phyloP scores from a whole-genome alignment of 768 basidiomycete genomes.

The Gloeopeniophorella convolvens region DNA sequence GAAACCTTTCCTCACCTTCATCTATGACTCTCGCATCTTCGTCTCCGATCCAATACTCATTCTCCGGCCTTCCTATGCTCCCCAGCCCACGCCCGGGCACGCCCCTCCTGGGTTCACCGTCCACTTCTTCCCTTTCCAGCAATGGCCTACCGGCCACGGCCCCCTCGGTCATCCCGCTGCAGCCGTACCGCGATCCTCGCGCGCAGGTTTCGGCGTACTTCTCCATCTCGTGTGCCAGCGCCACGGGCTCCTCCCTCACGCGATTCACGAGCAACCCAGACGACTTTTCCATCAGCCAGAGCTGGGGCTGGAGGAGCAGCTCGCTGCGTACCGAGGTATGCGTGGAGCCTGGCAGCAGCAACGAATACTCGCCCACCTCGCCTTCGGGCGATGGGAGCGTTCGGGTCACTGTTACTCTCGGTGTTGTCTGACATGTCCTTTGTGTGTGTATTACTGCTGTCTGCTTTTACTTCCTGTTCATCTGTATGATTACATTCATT shows the following conservation, averaged over 20 bases:
- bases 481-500: not conserved
- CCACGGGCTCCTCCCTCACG: constrained; percentile 75
- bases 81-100: constrained; percentile 13
- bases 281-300: constrained; percentile 75
- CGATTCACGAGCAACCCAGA: constrained; percentile 84
- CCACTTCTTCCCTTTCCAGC: constrained; percentile 7
- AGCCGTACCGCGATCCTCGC: constrained; percentile 75
- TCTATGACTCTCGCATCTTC: not conserved
- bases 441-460: too few relatives aligned
- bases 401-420: constrained; percentile 73
- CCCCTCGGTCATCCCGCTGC: constrained; percentile 43
- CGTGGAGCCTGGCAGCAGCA: constrained; percentile 26
- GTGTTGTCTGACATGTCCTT: constrained; percentile 46
- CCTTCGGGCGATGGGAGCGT: constrained; percentile 44
- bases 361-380: constrained; percentile 7
- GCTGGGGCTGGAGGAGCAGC: constrained; percentile 88
- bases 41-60: constrained; percentile 17
- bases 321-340: constrained; percentile 46
- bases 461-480: not conserved
- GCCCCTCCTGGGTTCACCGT: constrained; percentile 17
- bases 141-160: constrained; percentile 37
- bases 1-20: constrained; percentile 4
- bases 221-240: constrained; percentile 72
- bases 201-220: constrained; percentile 73
- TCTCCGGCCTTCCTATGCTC: constrained; percentile 15